Base-by-base conservation (phyloP, 306 rosid species). In the Gynostemma pentaphyllum region DNA sequence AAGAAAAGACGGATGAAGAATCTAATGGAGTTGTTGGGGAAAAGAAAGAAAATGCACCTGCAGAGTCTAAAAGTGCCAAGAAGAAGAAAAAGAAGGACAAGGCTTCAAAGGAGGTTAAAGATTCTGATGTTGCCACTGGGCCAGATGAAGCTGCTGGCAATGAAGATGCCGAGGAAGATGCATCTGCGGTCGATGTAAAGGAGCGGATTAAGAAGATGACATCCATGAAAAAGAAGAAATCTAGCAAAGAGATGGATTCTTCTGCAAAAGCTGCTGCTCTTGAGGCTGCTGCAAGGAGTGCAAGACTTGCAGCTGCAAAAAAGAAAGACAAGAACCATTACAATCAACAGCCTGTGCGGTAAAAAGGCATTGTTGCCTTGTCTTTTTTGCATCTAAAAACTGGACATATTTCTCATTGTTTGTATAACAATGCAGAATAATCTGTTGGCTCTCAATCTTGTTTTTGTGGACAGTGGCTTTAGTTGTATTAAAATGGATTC, bases 21-120 rank as follows among this genome's bases (percentile, higher is more conserved):
- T 68, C 69, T 27, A 72, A 78, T 68, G 89, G 78, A 21, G 82
- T 82, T 67, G 82, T 82, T 67, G 95, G 56, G 2, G 99, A 88
- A 28, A 85, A 82, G 80, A 86, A 82, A 73, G 98, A 83, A 63
- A 76, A 45, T 68, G 68, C 26, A 13, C 52, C 75, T 15, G 49
- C 74, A 3, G 90, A 88, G 78, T 73, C 87, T 63, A 92, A 86
- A 70, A 74, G 49, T 46, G 73, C 95, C 48, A 88, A 81, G 76
- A 92, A 88, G 87, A 92, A 88, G 94, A 92, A 92, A 67, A 92
- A 76, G 95, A 92, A 88, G 79, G 96, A 91, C 13, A 88, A 82
- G 69, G 76, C 85, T 46, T 70, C 82, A 21, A 92, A 92, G 81
- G 99, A 92, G 72, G 77, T 14, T 34, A 88, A 84, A 78, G 96